These are phyloP conservation scores for Picea glauca DNA, from an alignment of 75 land plant genomes.

Conservation along the genomic window DNA sequence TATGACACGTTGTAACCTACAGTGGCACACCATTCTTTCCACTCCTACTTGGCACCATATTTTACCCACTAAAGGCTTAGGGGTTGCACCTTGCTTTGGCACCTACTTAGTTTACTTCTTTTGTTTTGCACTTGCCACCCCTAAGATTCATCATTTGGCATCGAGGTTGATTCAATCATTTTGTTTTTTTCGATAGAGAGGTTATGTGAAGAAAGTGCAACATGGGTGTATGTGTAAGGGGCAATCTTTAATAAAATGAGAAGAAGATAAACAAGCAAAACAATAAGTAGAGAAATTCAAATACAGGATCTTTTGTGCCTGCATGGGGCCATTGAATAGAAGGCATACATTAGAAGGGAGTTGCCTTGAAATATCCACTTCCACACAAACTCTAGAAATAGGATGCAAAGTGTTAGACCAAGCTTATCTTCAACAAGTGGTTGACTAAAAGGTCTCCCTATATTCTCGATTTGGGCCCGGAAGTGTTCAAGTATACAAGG, in stretches of 20 bases:
- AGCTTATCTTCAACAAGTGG: not conserved
- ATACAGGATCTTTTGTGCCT: not conserved
- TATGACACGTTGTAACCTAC: not conserved
- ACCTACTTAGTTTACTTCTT: not conserved
- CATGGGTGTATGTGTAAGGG: not conserved
- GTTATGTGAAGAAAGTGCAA: not conserved
- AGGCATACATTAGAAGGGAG: not conserved
- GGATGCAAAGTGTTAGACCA: not conserved
- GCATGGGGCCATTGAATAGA: not conserved
- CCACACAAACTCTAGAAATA: not conserved
- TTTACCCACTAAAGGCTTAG: not conserved
- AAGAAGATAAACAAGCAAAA: not conserved
- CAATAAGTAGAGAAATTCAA: not conserved
- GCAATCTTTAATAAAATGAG: not conserved
- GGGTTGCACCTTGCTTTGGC: not conserved
- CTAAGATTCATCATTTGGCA: not conserved
- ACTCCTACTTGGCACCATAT: not conserved
- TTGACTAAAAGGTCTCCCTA: not conserved
- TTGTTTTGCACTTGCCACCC: not conserved
- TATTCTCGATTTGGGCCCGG: not conserved
- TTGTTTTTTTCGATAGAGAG: not conserved
- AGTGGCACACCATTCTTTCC: not conserved
- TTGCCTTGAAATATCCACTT: not conserved
- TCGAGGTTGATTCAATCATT: not conserved
- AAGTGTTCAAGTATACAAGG: not conserved